These are phyloP conservation scores for Spathaspora boniae DNA, from an alignment of 805 yeast genomes.

Conservation along the genomic window DNA sequence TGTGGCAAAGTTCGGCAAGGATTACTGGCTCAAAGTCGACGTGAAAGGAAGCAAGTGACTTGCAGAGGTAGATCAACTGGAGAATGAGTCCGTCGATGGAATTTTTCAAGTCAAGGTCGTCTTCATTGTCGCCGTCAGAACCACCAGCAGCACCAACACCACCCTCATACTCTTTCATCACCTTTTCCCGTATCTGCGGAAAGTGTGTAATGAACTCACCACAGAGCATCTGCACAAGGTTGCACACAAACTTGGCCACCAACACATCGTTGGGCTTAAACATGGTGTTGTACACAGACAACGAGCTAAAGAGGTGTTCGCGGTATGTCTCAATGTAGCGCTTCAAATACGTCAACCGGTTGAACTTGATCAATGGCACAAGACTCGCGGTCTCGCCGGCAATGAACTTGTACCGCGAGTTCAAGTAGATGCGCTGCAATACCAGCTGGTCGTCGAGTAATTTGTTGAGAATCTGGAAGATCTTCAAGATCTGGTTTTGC, in stretches of 20 bases:
- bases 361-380: conserved; percentile 51
- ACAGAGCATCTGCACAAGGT: conserved; percentile 23
- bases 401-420: conserved; percentile 68
- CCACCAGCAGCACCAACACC: conserved; percentile 2
- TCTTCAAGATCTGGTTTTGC: conserved; percentile 74
- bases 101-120: conserved; percentile 34
- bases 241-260: conserved; percentile 27
- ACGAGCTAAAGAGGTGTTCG: conserved; percentile 74
- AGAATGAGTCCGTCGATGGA: conserved; percentile 65
- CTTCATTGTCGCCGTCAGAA: conserved; percentile 12
- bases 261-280: conserved; percentile 39
- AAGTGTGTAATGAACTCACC: conserved; percentile 21
- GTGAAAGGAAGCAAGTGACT: conserved; percentile 69
- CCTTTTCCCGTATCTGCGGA: conserved; percentile 12
- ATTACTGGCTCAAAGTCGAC: conserved; percentile 64
- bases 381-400: conserved; percentile 56
- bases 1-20: conserved; percentile 35
- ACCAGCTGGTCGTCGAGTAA: conserved; percentile 23
- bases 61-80: conserved; percentile 87
- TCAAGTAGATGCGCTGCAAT: conserved; percentile 55
- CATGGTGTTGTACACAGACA: conserved; percentile 62
- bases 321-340: conserved; percentile 80
- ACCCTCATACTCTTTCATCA: no score
- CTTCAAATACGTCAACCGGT: conserved; percentile 62
- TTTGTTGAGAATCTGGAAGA: conserved; percentile 69